Conservation (phyloP, 2,329 filamentous ascomycete species). For the Sclerotinia sclerotiorum region DNA sequence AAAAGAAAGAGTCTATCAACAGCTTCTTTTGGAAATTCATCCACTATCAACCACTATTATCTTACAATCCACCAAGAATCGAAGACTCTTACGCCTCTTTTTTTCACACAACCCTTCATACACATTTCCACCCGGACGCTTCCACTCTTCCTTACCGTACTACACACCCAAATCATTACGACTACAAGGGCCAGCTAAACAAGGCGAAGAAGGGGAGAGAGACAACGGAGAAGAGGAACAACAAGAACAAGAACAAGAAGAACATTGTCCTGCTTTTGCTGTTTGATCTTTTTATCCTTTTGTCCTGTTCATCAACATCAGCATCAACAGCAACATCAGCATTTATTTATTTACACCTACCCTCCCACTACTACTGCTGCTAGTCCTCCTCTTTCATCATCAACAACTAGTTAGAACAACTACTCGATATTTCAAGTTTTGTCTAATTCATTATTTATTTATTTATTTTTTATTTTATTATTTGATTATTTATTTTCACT, state of each 20-base stretch:
- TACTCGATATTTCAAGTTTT: neutral
- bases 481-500: neutral
- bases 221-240: slow-evolving; percentile 2
- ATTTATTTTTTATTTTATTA: neutral
- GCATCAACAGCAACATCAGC: too few relatives aligned
- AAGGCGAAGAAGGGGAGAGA: neutral
- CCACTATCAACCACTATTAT: slow-evolving; percentile 5
- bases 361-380: neutral
- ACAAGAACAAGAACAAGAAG: neutral
- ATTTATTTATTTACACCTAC: neutral
- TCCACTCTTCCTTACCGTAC: slow-evolving; percentile 13
- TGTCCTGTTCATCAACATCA: neutral
- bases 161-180: neutral
- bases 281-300: too few relatives aligned
- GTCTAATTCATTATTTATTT: neutral
- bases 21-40: neutral
- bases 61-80: neutral
- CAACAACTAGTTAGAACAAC: neutral
- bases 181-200: neutral
- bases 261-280: neutral
- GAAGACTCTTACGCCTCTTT: neutral
- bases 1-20: neutral
- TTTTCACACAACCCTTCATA: neutral
- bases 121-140: slow-evolving; percentile 7
- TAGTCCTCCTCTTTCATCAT: neutral